phyloP scores from a whole-genome alignment of 2,329 filamentous ascomycete species.

The Pseudogymnoascus sp. region DNA sequence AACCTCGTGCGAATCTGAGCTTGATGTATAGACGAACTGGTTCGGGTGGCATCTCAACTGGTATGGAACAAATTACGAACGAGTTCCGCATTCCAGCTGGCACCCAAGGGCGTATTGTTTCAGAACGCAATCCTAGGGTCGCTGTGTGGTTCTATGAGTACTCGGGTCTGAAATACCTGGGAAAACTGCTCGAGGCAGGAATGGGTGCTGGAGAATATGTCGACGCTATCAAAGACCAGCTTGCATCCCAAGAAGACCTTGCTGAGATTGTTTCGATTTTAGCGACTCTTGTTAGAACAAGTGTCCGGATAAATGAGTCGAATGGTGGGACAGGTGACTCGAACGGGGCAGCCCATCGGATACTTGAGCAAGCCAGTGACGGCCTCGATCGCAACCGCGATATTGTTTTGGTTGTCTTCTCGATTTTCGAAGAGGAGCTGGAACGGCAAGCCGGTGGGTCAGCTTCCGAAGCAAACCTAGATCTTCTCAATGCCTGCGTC shows the following conservation, averaged over 20 bases:
- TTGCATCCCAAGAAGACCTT: constrained; percentile 52
- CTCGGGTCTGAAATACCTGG: constrained; percentile 72
- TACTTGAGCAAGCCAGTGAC: constrained; percentile 53
- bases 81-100: constrained; percentile 57
- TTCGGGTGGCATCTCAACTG: constrained; percentile 13
- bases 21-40: constrained; percentile 9
- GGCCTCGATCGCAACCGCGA: constrained; percentile 54
- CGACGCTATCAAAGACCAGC: constrained; percentile 36
- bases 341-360: constrained; percentile 30
- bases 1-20: constrained; percentile 30
- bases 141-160: constrained; percentile 69
- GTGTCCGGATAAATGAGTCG: constrained; percentile 13
- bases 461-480: constrained; percentile 41
- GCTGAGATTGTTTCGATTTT: constrained; percentile 70
- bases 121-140: constrained; percentile 68
- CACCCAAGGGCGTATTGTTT: constrained; percentile 66
- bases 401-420: constrained; percentile 72
- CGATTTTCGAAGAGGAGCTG: constrained; percentile 70
- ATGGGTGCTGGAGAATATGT: constrained; percentile 46
- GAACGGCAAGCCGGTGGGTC: constrained; percentile 37
- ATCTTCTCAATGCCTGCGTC: constrained; percentile 62
- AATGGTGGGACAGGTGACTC: constrained; percentile 31
- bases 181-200: constrained; percentile 65
- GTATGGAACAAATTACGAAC: constrained; percentile 29
- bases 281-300: constrained; percentile 56